Base-by-base conservation (phyloP, 495 filamentous ascomycete genomes). In the Hypoxylon subgilvum region DNA sequence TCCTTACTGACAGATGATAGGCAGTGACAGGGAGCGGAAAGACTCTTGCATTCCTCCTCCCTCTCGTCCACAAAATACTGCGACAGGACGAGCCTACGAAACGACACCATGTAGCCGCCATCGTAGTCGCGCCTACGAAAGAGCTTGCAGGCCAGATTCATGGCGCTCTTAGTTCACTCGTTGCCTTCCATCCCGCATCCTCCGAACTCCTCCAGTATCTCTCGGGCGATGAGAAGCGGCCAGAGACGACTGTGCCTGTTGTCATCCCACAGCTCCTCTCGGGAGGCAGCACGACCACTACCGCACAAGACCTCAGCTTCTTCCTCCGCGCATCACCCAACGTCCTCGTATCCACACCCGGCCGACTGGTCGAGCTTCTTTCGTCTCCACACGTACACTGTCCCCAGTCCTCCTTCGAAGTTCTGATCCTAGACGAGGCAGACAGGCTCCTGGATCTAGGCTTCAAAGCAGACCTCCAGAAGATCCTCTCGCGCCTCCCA, bases 11-110 rank as follows among this genome's bases (percentile, higher is more conserved):
- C 45, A 51, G 9, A 38, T 16, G 23, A 58, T 35, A 79, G 81
- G 95, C 94, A 1, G 94, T 97, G 6, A 98, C 94, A 2, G 94
- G 95, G 6, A 94, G 89, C 67, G 94, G 94, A 36, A 98, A 98
- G 73, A 97, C 94, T 0, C 75, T 97, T 34, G 87, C 91, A 1
- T 97, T 94, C 65, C 72, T 98, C 39, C 89, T 98, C 19, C 94
- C 94, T 0, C 75, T 97, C 1, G 80, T 97, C 9, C 91, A 96
- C 69, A 89, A 88, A 57, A 79, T 97, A 18, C 74, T 97, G 39
- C 85, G 88, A 25, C 61, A 72, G 3, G 77, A 80, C 25, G 89
- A 92, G 32, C 86, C 89, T 4, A 80, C 88, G 18, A 95, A 92
- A 74, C 89, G 88, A 66, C 86, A 96, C 70, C 90, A 97, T 70